Evolutionary conservation across 2,329 filamentous ascomycete genomes (phyloP).

Genomic region (Incumbomyces delicatus): DNA sequence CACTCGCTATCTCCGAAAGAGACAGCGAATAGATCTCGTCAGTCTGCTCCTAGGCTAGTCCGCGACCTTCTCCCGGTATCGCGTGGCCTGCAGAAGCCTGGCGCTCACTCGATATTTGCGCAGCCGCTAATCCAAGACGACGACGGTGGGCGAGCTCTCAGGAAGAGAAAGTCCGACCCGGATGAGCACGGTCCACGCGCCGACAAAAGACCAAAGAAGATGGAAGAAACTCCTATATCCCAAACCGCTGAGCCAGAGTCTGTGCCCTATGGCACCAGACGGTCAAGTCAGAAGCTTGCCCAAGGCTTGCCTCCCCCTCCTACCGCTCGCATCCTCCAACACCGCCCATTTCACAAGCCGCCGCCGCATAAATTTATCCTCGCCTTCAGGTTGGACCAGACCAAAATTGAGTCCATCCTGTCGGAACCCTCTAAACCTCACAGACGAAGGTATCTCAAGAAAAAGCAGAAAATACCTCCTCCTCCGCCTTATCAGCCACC

Average conservation of each 20-base stretch:
- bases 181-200: conserved; percentile 33
- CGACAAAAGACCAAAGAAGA: conserved; percentile 18
- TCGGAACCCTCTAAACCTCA: conserved; percentile 50
- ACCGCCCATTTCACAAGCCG: conserved; percentile 21
- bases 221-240: conserved; percentile 19
- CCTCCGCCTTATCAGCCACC: conserved; percentile 41
- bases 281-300: conserved; percentile 31
- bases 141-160: conserved; percentile 59
- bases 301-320: conserved; percentile 8
- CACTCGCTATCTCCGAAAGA: conserved; percentile 33
- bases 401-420: conserved; percentile 52
- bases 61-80: conserved; percentile 63
- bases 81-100: conserved; percentile 53
- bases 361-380: conserved; percentile 44
- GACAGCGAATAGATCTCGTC: conserved; percentile 37
- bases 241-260: conserved; percentile 9
- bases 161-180: conserved; percentile 77
- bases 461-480: conserved; percentile 31
- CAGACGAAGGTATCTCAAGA: conserved; percentile 36
- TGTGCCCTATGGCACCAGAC: conserved; percentile 26
- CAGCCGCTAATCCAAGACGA: conserved; percentile 20
- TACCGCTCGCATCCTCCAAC: conserved; percentile 18
- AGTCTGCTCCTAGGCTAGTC: conserved; percentile 56
- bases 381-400: conserved; percentile 48
- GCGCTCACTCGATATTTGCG: conserved; percentile 63